Evolutionary conservation across 2,329 filamentous ascomycete species (phyloP).

Genomic region (Colletotrichum somersetense): DNA sequence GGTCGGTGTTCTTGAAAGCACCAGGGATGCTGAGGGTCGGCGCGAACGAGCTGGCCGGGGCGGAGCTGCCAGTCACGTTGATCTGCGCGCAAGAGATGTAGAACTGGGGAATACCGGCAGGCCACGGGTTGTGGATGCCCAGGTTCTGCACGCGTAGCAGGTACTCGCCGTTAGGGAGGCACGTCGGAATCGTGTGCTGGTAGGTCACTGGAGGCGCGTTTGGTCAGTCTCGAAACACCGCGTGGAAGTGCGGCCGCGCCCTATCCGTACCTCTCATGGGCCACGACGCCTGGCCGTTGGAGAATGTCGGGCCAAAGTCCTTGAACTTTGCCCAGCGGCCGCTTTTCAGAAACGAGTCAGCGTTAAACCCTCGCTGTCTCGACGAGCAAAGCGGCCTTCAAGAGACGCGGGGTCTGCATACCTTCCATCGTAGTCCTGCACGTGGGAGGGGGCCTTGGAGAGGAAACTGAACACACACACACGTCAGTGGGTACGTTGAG

Average conservation of each 20-base stretch:
- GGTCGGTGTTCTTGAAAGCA: constrained; percentile 57
- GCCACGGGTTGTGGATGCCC: constrained; percentile 68
- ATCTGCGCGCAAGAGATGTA: constrained; percentile 63
- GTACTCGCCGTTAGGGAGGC: constrained; percentile 68
- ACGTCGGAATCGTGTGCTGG: constrained; percentile 60
- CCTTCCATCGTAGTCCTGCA: constrained; percentile 51
- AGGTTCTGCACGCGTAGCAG: constrained; percentile 70
- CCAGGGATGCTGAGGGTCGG: constrained; percentile 56
- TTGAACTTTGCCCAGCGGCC: constrained; percentile 57
- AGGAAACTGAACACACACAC: constrained; percentile 48
- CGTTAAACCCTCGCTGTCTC: too few species aligned
- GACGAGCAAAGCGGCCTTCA: too few species aligned
- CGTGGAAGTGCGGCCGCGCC: not conserved
- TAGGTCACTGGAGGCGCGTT: constrained; percentile 46
- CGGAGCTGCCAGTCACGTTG: constrained; percentile 57
- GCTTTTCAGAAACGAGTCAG: not conserved
- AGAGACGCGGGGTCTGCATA: too few species aligned
- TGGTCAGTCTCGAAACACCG: not conserved
- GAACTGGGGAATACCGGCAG: constrained; percentile 60
- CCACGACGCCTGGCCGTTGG: constrained; percentile 48
- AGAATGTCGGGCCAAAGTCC: constrained; percentile 53
- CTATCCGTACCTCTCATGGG: constrained; percentile 46
- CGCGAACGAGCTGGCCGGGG: constrained; percentile 47
- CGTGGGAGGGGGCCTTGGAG: constrained; percentile 53
- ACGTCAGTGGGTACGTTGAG: constrained; percentile 9